Base-by-base conservation (phyloP, 208 protist species). In the Wallacemonas sp. region DNA sequence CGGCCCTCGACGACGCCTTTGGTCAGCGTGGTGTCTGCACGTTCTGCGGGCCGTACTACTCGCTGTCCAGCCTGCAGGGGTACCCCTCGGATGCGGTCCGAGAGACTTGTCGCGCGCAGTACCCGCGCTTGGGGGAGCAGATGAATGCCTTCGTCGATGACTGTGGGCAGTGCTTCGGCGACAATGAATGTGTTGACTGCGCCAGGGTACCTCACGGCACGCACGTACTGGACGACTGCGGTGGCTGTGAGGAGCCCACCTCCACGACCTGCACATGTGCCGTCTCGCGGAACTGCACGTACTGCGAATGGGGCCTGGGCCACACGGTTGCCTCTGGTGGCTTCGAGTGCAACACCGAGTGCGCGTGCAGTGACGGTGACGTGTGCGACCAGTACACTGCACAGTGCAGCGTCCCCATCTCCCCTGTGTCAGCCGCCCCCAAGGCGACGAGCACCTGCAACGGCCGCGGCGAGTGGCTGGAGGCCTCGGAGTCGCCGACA, bases 21-120 rank as follows among this genome's bases (percentile, higher is more conserved):
- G 75, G 62, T 21, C 75, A 75, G 45, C 64, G 69, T 8, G 79
- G 76, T n/a, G 45, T 17, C 24, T 86, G 76, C 73, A 70, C 53
- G 24, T 78, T 76, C 50, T 86, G 79, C 46, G 75, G 66, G 1
- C 54, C 68, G 10, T 85, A 85, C 62, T 85, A 85, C 72, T 32
- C 36, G 17, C 53, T 46, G 9, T 8, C 10, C 1, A 32, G 52
- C 13, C 37, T 55, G n/a, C 66, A 64, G 54, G 33, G 53, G 22
- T 41, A 48, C 29, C 62, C 78, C 24, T 67, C 17, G 2, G 21
- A 6, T 1, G 6, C 13, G 3, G 70, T 75, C 24, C 24, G 71
- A n/a, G 19, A 55, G 4, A 36, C 33, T 4, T 85, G 79, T 27
- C 44, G 26, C n/a, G 33, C 46, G 4, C 41, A 68, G 30, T 42